These are phyloP conservation scores for Zygosaccharomyces siamensis DNA, from an alignment of 805 yeast genomes.

Conservation along the genomic window DNA sequence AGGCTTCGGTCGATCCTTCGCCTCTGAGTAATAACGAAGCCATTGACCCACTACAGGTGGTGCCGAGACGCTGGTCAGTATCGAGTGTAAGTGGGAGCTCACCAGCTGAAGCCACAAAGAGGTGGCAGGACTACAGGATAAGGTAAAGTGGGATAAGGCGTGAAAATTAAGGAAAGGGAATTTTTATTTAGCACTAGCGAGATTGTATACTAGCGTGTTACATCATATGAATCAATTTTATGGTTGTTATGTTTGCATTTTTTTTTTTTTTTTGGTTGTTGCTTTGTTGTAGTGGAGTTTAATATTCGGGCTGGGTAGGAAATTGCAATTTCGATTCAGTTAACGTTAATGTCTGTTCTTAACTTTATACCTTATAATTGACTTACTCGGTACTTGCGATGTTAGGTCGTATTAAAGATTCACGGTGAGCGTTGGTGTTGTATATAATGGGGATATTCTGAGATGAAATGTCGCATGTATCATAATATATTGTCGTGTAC, in stretches of 20 bases:
- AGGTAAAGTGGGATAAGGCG: constrained; percentile 1
- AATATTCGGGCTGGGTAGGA: not conserved
- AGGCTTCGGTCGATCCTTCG: constrained; percentile 3
- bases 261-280: not conserved
- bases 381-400: not conserved
- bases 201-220: not conserved
- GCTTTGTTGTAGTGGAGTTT: not conserved
- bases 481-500: no score
- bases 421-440: not conserved
- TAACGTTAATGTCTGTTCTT: not conserved
- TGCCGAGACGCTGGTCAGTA: constrained; percentile 14
- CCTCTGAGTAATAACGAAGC: not conserved
- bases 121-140: constrained; percentile 11
- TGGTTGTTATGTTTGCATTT: not conserved
- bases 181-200: not conserved
- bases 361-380: not conserved
- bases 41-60: constrained; percentile 12
- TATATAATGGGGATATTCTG: not conserved
- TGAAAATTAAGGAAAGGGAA: not conserved
- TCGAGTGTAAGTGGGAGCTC: not conserved
- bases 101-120: constrained; percentile 8
- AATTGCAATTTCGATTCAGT: not conserved
- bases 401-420: not conserved
- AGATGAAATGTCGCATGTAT: not conserved
- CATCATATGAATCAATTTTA: not conserved